Conservation (phyloP, 1,284 basidiomycete genomes). For the Wallemia hederae region DNA sequence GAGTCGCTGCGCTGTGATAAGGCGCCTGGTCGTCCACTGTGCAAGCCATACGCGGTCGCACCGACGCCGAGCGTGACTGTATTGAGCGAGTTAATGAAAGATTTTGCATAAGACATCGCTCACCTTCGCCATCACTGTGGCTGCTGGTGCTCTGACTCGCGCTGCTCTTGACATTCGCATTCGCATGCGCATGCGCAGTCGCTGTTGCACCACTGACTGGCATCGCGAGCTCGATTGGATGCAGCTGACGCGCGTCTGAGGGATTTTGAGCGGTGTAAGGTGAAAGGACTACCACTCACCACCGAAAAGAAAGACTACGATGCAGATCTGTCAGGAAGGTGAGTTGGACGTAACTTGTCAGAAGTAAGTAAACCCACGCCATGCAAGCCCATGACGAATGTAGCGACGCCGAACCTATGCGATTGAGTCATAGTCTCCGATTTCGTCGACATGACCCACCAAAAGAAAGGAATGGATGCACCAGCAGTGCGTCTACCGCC, state of each 20-base stretch:
- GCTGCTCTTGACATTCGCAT: no score
- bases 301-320: background rate
- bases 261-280: no score
- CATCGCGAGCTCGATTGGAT: background rate
- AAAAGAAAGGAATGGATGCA: background rate
- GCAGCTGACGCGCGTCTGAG: background rate
- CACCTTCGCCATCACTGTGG: no score
- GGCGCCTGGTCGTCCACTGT: no score
- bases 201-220: no score
- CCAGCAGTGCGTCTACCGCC: background rate
- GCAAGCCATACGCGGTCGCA: background rate
- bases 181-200: no score
- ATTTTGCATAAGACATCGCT: no score
- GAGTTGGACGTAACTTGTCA: background rate
- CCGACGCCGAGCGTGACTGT: background rate
- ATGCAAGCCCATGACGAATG: background rate
- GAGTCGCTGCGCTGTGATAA: no score
- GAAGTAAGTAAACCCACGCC: background rate
- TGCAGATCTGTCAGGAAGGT: background rate
- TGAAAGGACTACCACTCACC: background rate
- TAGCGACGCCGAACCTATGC: background rate
- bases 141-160: no score
- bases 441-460: no score
- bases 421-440: no score
- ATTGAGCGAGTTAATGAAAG: no score